Evolutionary conservation across 2,329 filamentous ascomycete species (phyloP).

Genomic region (Aspergillus puulaauensis): DNA sequence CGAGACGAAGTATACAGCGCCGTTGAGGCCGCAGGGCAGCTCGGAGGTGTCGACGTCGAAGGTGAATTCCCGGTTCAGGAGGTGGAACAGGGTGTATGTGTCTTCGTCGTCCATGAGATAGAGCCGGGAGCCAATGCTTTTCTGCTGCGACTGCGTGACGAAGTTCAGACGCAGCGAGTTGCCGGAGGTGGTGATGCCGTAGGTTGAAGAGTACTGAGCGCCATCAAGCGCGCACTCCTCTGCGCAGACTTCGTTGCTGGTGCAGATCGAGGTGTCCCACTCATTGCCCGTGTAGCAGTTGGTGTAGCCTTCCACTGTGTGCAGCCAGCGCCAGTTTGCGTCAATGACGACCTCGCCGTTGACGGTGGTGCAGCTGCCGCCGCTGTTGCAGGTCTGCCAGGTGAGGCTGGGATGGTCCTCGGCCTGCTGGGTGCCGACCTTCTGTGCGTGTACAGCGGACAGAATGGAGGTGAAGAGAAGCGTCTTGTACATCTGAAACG

Average conservation of each 20-base stretch:
- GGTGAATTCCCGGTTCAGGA: conserved; percentile 68
- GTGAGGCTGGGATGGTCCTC: conserved; percentile 49
- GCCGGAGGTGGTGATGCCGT: conserved; percentile 53
- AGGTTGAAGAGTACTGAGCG: conserved; percentile 53
- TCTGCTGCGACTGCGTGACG: conserved; percentile 38
- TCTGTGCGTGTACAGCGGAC: conserved; percentile 18
- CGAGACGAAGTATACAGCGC: conserved; percentile 65
- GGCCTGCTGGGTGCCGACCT: conserved; percentile 22
- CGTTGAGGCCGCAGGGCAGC: conserved; percentile 69
- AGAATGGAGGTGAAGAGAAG: conserved; percentile 16
- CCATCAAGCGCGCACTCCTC: conserved; percentile 58
- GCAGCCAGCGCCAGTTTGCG: conserved; percentile 60
- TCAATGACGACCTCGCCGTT: conserved; percentile 53
- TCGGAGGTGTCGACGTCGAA: conserved; percentile 71
- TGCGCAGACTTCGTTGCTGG: conserved; percentile 51
- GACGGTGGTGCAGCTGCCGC: conserved; percentile 52
- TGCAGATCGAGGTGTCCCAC: conserved; percentile 51
- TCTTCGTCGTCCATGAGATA: conserved; percentile 64
- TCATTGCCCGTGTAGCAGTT: conserved; percentile 60
- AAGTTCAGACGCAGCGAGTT: conserved; percentile 51
- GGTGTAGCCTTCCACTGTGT: conserved; percentile 48
- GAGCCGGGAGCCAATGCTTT: conserved; percentile 53
- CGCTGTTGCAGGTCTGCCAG: conserved; percentile 52
- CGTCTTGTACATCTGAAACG: conserved; percentile 16
- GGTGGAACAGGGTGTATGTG: conserved; percentile 65